A percentile compares a stretch with the other conserved stretches of the same genome.
phyloP scores from a whole-genome alignment of 495 filamentous ascomycete genomes.

The Aspergillus egyptiacus region DNA sequence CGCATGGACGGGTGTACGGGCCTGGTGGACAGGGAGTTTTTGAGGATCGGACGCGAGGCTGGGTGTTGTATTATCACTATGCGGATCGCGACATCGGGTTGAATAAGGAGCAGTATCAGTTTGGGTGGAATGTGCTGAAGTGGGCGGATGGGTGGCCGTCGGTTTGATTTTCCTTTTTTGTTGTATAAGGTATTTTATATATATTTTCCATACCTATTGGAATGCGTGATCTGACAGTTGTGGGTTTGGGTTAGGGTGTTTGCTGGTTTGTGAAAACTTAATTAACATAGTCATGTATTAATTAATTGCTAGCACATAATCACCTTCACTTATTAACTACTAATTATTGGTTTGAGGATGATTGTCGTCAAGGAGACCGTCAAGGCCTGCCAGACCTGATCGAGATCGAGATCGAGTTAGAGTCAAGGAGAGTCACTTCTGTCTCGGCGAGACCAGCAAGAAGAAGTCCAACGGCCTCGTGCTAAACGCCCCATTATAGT shows the following conservation, averaged over 20 bases:
- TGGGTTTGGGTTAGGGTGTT: too few species aligned
- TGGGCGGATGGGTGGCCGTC: conserved; percentile 57
- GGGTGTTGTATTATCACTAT: conserved; percentile 70
- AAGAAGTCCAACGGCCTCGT: conserved; percentile 31
- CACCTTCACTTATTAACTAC: too few species aligned
- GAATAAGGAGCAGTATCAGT: conserved; percentile 45
- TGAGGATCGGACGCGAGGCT: conserved; percentile 37
- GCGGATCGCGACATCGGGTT: conserved; percentile 51
- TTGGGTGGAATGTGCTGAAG: conserved; percentile 58
- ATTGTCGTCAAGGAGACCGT: neutral
- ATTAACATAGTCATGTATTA: too few species aligned
- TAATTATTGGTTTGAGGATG: too few species aligned
- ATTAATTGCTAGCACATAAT: too few species aligned
- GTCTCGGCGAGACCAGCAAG: conserved; percentile 1
- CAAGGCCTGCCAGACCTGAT: neutral
- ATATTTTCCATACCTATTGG: too few species aligned
- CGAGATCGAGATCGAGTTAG: too few species aligned
- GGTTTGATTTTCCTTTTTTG: neutral
- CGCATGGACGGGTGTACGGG: conserved; percentile 59
- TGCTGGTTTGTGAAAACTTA: too few species aligned
- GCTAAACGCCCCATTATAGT: conserved; percentile 37
- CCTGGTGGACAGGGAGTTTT: conserved; percentile 61
- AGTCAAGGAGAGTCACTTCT: neutral
- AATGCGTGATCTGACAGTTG: too few species aligned
- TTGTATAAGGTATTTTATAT: neutral